These are phyloP conservation scores for Exophiala xenobiotica DNA, from an alignment of 2,329 filamentous ascomycete species.

Conservation along the genomic window DNA sequence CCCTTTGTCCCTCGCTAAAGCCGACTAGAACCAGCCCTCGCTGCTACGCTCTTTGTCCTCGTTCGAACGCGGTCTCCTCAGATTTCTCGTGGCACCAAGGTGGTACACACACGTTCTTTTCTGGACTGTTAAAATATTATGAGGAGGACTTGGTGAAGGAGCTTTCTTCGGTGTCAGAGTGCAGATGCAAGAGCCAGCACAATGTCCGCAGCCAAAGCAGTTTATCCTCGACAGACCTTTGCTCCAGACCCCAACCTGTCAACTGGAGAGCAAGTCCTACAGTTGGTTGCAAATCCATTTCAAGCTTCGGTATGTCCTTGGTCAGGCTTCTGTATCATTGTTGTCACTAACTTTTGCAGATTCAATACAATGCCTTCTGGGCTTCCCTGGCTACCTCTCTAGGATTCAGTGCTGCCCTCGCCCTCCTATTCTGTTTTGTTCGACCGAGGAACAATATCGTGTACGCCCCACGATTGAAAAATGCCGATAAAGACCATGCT, in stretches of 20 bases:
- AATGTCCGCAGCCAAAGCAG: constrained; percentile 17
- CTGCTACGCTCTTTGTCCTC: not conserved
- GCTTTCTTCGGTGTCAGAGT: not conserved
- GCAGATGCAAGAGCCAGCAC: constrained; percentile 1
- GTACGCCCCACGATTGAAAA: constrained; percentile 90
- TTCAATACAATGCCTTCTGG: constrained; percentile 64
- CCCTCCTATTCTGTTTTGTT: constrained; percentile 80
- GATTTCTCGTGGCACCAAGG: not conserved
- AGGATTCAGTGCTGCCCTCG: constrained; percentile 69
- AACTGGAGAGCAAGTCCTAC: constrained; percentile 40
- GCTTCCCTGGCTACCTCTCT: constrained; percentile 79
- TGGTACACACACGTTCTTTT: no score
- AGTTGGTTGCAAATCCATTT: constrained; percentile 48
- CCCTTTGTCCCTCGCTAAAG: constrained; percentile 8
- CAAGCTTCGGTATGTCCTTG: constrained; percentile 40
- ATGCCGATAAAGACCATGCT: constrained; percentile 85
- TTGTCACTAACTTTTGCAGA: constrained; percentile 40
- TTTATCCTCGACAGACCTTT: constrained; percentile 20
- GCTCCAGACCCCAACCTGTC: constrained; percentile 16
- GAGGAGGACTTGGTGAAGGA: no score
- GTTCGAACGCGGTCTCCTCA: not conserved
- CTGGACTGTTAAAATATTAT: no score
- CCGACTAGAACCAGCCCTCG: not conserved
- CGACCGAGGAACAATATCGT: constrained; percentile 89
- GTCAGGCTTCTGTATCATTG: not conserved